phyloP scores from a whole-genome alignment of 108 stramenopile genomes.

The Nitzschia sp. region DNA sequence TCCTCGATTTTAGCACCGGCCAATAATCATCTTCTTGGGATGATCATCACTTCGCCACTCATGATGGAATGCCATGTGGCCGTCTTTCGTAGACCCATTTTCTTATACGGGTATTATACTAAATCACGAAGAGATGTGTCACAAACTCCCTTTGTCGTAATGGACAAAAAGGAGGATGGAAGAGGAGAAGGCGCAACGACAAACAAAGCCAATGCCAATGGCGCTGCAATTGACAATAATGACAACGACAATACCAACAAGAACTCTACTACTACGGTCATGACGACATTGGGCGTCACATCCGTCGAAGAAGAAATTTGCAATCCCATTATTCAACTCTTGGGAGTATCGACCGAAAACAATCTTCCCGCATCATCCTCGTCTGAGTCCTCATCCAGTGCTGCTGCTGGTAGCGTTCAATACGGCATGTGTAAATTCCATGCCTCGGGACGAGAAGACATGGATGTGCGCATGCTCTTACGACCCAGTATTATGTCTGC shows the following conservation, averaged over 20 bases:
- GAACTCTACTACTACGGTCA: too few species aligned
- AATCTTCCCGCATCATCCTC: too few species aligned
- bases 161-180: too few species aligned
- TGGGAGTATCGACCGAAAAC: constrained; percentile 67
- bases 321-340: constrained; percentile 33
- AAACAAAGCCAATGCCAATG: too few species aligned
- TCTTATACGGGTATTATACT: constrained; percentile 67
- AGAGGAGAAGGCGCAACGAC: too few species aligned
- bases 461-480: constrained; percentile 88
- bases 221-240: too few species aligned
- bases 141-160: constrained; percentile 78
- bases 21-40: too few species aligned
- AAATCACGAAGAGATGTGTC: constrained; percentile 73
- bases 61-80: constrained; percentile 41
- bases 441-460: constrained; percentile 88
- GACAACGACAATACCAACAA: too few species aligned
- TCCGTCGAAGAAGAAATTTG: constrained; percentile 84
- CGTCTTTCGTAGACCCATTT: constrained; percentile 68
- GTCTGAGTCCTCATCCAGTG: too few species aligned
- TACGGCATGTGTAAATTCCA: constrained; percentile 86
- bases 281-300: constrained; percentile 63
- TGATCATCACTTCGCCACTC: too few species aligned
- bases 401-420: constrained; percentile 20
- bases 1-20: neutral
- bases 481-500: constrained; percentile 35